A percentile compares a stretch with the other conserved stretches of the same genome.
phyloP scores from a whole-genome alignment of 768 basidiomycete species.

The Tulasnella sp. region DNA sequence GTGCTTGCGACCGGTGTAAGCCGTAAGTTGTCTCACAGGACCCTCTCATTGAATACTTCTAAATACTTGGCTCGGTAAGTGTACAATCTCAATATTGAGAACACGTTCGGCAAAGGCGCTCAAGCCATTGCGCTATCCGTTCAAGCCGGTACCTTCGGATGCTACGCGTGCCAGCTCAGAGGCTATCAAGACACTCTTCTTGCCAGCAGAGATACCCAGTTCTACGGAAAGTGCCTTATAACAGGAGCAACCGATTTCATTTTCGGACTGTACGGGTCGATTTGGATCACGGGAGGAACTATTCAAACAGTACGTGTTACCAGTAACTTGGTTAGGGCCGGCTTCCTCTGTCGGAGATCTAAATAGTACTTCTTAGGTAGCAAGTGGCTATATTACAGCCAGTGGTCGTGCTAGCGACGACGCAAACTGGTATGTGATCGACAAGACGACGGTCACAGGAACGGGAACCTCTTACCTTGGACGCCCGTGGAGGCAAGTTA shows the following conservation, averaged over 20 bases:
- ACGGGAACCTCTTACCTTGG: slow-evolving; percentile 24
- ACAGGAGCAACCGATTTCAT: slow-evolving; percentile 37
- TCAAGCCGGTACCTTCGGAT: slow-evolving; percentile 29
- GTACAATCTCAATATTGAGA: slow-evolving; percentile 36
- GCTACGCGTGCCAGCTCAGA: slow-evolving; percentile 32
- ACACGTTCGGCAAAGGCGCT: slow-evolving; percentile 32
- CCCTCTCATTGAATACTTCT: no score
- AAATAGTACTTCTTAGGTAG: no score
- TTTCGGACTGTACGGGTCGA: slow-evolving; percentile 16
- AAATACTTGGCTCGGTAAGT: neutral
- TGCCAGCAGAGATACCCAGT: slow-evolving; percentile 35
- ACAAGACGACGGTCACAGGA: slow-evolving; percentile 2
- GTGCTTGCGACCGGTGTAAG: slow-evolving; percentile 35
- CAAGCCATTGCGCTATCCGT: slow-evolving; percentile 34
- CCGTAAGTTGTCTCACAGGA: slow-evolving; percentile 7
- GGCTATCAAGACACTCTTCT: slow-evolving; percentile 37
- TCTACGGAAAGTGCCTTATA: slow-evolving; percentile 34
- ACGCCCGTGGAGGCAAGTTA: slow-evolving; percentile 4
- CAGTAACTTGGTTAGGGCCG: no score
- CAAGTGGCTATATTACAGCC: slow-evolving; percentile 18
- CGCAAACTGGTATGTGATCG: slow-evolving; percentile 25
- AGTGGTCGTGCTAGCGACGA: slow-evolving; percentile 21
- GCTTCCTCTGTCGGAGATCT: no score
- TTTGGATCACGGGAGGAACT: slow-evolving; percentile 19
- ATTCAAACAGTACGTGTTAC: slow-evolving; percentile 1